Base-by-base conservation (phyloP, 352 stramenopile genomes). In the Blastocystis sp. region DNA sequence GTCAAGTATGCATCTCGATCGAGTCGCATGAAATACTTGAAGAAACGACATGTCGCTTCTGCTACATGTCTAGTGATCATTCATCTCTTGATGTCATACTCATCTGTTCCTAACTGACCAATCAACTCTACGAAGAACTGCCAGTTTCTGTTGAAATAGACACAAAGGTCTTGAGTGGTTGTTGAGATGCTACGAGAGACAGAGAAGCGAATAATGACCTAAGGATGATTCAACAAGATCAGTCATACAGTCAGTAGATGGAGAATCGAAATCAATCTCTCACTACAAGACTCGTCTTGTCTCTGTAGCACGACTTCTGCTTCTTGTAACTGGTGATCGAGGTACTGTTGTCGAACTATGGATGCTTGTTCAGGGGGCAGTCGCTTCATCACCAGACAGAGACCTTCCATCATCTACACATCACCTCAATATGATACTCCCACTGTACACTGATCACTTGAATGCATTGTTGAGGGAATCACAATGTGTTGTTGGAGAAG, bases 11-110 rank as follows among this genome's bases (percentile, higher is more conserved):
- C 33, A n/a, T 51, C 30, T 19, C 37, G 64, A 48, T 77, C 37
- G 4, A 56, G 64, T 17, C 64, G 64, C 64, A 77, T 77, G 64
- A 77, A 77, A 48, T 77, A 77, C 37, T 77, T 77, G 64, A 77
- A 77, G 64, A 77, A 77, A 48, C 64, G 64, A 42, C 64, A 77
- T 2, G 54, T 44, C 33, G 64, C 64, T 48, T 77, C 64, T 19
- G 37, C 40, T 19, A 77, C 64, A 30, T 77, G 15, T 40, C 60
- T 70, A 33, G 5, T 35, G 15, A 33, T 70, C 11, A 37, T 30
- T n/a, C 17, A 44, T n/a, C 15, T 17, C 6, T 24, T 30, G 40
- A 5, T 24, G 27, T 19, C 17, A 7, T 44, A 70, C 37, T 77
- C 64, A n/a, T 77, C 30, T 5, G 22, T 19, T 24, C 33, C 33